Conservation (phyloP, 306 rosid genomes). For the Sicyos baderoa region DNA sequence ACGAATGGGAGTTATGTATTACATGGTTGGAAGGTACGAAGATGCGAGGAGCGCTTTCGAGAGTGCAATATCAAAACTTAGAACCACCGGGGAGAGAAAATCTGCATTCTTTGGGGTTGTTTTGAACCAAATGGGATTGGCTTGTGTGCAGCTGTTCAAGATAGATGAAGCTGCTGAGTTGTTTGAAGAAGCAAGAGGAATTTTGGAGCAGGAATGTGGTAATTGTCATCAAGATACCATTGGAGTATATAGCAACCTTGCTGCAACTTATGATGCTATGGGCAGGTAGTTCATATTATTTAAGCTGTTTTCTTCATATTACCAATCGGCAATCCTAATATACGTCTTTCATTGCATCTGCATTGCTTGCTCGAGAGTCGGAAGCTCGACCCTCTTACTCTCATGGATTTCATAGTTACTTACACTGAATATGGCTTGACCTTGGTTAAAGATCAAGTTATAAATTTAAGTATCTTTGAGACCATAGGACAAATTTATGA, state of each 20-base stretch:
- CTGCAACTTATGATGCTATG: conserved; percentile 99
- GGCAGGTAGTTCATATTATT: conserved; percentile 57
- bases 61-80: conserved; percentile 73
- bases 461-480: no score
- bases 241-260: conserved; percentile 95
- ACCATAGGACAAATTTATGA: no score
- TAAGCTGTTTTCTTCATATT: background rate
- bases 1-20: conserved; percentile 94
- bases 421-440: background rate
- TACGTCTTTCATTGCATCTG: conserved; percentile 1
- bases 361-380: background rate
- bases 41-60: conserved; percentile 75
- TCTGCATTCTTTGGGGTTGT: conserved; percentile 97
- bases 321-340: background rate
- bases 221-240: conserved; percentile 96
- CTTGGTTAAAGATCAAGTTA: no score
- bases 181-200: conserved; percentile 93
- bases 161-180: conserved; percentile 93
- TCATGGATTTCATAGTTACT: background rate
- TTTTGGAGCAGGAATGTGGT: conserved; percentile 90
- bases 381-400: background rate
- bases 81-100: conserved; percentile 91
- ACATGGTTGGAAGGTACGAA: conserved; percentile 77
- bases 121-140: conserved; percentile 97
- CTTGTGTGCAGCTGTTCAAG: conserved; percentile 93